Evolutionary conservation across 352 stramenopile species (phyloP).

Genomic region (Phytophthora chlamydospora): DNA sequence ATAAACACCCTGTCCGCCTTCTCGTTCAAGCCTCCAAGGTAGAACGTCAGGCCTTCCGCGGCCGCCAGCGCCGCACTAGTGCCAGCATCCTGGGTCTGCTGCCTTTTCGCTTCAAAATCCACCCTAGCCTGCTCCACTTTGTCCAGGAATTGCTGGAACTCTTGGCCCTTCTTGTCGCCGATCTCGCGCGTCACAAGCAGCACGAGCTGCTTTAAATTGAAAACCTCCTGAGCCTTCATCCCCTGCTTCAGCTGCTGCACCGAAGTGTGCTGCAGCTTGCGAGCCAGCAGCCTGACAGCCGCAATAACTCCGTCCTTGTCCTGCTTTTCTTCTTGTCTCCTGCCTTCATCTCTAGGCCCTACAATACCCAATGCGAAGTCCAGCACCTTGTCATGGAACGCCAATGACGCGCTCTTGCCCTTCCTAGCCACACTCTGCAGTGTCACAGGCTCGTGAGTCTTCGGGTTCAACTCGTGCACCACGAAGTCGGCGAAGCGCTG

Average conservation of each 20-base stretch:
- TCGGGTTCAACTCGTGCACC: constrained; percentile 68
- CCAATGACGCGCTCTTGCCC: constrained; percentile 35
- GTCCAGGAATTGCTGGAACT: constrained; percentile 78
- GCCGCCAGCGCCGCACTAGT: constrained; percentile 12
- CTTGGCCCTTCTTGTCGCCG: constrained; percentile 66
- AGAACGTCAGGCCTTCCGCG: constrained; percentile 66
- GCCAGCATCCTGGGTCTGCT: constrained; percentile 4
- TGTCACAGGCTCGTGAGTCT: constrained; percentile 34
- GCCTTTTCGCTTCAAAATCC: constrained; percentile 40
- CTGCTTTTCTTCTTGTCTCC: neutral
- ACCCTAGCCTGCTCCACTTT: constrained; percentile 46
- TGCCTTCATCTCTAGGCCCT: constrained; percentile 3
- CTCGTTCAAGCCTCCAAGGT: constrained; percentile 79
- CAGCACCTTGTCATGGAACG: constrained; percentile 50
- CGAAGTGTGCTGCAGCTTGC: constrained; percentile 35
- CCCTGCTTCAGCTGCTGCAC: constrained; percentile 27
- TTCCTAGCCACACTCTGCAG: constrained; percentile 47
- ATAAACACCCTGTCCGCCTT: constrained; percentile 90
- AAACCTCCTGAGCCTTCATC: constrained; percentile 43
- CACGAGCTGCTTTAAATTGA: constrained; percentile 61
- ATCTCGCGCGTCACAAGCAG: constrained; percentile 59
- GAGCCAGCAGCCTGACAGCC: constrained; percentile 24
- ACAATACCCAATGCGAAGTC: constrained; percentile 32
- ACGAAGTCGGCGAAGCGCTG: constrained; percentile 88
- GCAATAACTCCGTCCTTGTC: constrained; percentile 13